Percentiles rank a stretch among this genome's conserved stretches.
Evolutionary conservation across 805 yeast species (phyloP).

Genomic region (Nakazawaea holstii): DNA sequence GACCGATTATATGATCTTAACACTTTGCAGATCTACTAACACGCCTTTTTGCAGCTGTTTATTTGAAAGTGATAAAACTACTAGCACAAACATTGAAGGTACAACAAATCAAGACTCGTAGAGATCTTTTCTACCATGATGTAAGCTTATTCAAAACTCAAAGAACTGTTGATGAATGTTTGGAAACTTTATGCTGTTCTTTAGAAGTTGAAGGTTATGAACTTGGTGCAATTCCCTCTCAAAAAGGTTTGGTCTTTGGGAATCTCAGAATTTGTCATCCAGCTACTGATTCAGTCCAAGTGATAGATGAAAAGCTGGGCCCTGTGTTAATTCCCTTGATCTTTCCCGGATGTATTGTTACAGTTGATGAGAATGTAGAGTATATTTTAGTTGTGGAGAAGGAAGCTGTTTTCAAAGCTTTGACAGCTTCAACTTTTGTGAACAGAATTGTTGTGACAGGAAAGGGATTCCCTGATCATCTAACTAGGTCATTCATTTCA

Average conservation of each 20-base stretch:
- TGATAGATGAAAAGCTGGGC: constrained; percentile 11
- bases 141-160: constrained; percentile 47
- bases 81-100: constrained; percentile 2
- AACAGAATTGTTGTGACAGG: constrained; percentile 46
- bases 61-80: constrained; percentile 7
- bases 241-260: constrained; percentile 51
- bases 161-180: constrained; percentile 28
- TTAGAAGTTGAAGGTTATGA: constrained; percentile 31
- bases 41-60: constrained; percentile 4
- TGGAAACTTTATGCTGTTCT: constrained; percentile 33
- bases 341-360: constrained; percentile 16
- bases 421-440: constrained; percentile 19
- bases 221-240: constrained; percentile 45
- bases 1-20: constrained; percentile 12
- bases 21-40: constrained; percentile 15
- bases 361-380: constrained; percentile 15
- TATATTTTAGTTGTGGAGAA: constrained; percentile 43
- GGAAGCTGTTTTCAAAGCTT: constrained; percentile 26
- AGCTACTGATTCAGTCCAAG: constrained; percentile 11
- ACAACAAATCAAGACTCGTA: constrained; percentile 30
- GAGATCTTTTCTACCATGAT: constrained; percentile 58
- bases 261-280: constrained; percentile 17
- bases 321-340: constrained; percentile 37
- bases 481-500: constrained; percentile 39
- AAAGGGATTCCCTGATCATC: constrained; percentile 60